Base-by-base conservation (phyloP, 2,329 filamentous ascomycete genomes). In the Ophiostoma quercus region DNA sequence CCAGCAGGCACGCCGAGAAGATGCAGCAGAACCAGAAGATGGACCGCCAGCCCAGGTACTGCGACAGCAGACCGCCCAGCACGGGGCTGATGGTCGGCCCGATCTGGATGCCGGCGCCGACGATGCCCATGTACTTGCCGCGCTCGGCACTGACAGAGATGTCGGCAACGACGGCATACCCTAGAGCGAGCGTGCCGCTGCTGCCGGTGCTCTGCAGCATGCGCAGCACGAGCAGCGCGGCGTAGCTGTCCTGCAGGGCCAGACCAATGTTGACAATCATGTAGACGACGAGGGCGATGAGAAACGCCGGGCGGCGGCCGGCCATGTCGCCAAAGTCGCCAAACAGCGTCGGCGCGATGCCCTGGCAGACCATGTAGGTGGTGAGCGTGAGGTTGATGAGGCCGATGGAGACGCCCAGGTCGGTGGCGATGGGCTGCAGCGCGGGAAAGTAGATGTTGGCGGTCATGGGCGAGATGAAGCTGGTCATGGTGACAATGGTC, bases 21-120 rank as follows among this genome's bases (percentile, higher is more conserved):
- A 91, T 88, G 51, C 85, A 82, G 70, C 89, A 82, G 74, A 90
- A 90, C 88, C 88, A 91, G 74, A 91, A 91, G 70, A 90, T 86
- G 69, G 85, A 82, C n/a, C 85, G 80, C 89, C 89, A 92, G 9
- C 87, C 87, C 0, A 90, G 81, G 71, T 84, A 89, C 73, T 90
- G 81, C 22, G 83, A 83, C 22, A 92, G 77, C 0, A 91, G 73
- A 0, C 89, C 90, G 16, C 90, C 89, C 3, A 91, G 79, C 0
- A 90, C 82, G 0, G 89, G 88, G 0, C 86, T 83, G 4, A 87
- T 69, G 0, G 84, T 79, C 2, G 84, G 83, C 0, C 83, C 84
- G 39, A 90, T 75, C 3, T 88, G 86, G 69, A 85, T 80, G 19
- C 85, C 87, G 3, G 82, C 82, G 41, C 83, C 84, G n/a, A 88